phyloP scores from a whole-genome alignment of 2,329 filamentous ascomycete species.

The Cladophialophora carrionii region DNA sequence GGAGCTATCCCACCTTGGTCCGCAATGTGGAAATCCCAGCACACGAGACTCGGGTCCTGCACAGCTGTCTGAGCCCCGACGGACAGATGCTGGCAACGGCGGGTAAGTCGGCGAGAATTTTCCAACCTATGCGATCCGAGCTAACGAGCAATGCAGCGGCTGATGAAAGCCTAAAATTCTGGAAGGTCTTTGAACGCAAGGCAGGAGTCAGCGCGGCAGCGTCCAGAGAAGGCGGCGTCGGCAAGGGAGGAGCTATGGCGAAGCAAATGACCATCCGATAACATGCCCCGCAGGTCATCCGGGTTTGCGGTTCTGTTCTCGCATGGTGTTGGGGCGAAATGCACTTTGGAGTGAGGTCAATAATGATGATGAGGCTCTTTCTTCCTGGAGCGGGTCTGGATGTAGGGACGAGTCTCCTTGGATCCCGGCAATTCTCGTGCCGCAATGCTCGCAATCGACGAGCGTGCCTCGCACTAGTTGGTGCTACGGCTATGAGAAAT shows the following conservation, averaged over 20 bases:
- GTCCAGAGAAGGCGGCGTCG: constrained; percentile 67
- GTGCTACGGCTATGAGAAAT: neutral
- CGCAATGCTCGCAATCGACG: neutral
- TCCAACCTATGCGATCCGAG: neutral
- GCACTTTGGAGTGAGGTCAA: neutral
- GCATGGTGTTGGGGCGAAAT: constrained; percentile 28
- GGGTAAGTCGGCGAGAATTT: constrained; percentile 54
- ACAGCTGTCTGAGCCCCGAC: constrained; percentile 95
- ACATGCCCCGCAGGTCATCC: constrained; percentile 36
- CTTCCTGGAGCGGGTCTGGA: neutral
- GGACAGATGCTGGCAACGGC: constrained; percentile 98
- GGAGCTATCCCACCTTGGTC: constrained; percentile 96
- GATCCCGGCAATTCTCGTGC: neutral
- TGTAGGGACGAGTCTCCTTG: constrained; percentile 16
- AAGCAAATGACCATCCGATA: constrained; percentile 96
- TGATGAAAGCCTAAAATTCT: constrained; percentile 98
- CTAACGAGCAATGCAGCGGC: constrained; percentile 62
- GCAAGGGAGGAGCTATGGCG: constrained; percentile 78
- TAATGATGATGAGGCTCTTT: constrained; percentile 26
- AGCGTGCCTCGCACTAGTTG: neutral
- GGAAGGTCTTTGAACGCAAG: constrained; percentile 99
- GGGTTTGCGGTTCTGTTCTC: constrained; percentile 6
- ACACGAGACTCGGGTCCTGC: constrained; percentile 93
- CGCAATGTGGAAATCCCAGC: constrained; percentile 98
- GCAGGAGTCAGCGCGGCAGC: constrained; percentile 68